These are phyloP conservation scores for Tagetes patula DNA, from an alignment of 129 eudicot species.

Conservation along the genomic window DNA sequence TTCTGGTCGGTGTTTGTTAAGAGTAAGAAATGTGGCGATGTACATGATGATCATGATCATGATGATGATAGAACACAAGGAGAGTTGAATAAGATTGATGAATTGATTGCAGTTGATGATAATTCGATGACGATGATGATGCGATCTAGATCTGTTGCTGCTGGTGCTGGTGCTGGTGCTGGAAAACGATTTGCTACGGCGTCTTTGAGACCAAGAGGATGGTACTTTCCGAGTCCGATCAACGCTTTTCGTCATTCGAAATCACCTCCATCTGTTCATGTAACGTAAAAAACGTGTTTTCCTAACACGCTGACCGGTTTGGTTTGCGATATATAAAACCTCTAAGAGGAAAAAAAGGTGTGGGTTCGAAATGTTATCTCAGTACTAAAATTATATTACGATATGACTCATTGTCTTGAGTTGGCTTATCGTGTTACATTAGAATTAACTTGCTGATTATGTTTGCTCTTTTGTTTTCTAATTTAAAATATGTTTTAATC, in stretches of 20 bases:
- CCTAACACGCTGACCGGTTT: no score
- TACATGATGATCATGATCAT: background rate
- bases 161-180: constrained; percentile 27
- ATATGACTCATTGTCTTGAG: no score
- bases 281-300: constrained; percentile 27
- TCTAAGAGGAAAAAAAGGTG: no score
- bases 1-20: constrained; percentile 57
- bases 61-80: background rate
- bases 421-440: no score
- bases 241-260: constrained; percentile 63
- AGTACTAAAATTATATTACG: no score
- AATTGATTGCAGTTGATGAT: constrained; percentile 26
- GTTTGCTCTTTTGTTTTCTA: no score
- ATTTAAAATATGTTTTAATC: no score
- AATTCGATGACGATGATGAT: constrained; percentile 39
- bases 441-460: no score
- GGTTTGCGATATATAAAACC: no score
- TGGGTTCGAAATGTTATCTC: no score
- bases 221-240: constrained; percentile 86
- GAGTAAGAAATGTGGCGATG: constrained; percentile 35
- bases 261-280: constrained; percentile 42
- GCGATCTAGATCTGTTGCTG: constrained; percentile 62
- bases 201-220: constrained; percentile 41
- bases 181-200: constrained; percentile 28
- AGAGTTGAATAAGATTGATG: constrained; percentile 22